Conservation (phyloP, 305 asterid species). For the Lippia alba region DNA sequence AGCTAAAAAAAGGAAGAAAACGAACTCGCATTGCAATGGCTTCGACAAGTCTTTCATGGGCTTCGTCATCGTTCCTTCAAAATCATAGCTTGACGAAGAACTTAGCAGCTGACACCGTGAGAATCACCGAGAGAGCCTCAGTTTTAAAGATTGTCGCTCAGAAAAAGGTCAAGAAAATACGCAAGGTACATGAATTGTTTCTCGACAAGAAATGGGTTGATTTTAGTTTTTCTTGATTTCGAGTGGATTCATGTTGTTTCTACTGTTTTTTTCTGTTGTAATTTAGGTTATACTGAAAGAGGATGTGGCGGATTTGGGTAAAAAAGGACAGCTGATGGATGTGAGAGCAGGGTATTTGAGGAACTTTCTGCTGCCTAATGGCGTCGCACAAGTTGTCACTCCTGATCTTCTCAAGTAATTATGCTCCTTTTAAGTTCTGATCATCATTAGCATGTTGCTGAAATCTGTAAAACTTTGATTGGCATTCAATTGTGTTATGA, state of each 20-base stretch:
- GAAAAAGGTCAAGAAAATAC: slow-evolving; percentile 73
- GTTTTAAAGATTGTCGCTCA: slow-evolving; percentile 65
- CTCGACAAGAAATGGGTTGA: slow-evolving; percentile 14
- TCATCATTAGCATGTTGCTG: slow-evolving; percentile 4
- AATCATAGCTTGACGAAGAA: slow-evolving; percentile 47
- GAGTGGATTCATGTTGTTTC: not conserved
- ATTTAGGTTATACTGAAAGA: slow-evolving; percentile 85
- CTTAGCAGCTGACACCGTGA: slow-evolving; percentile 39
- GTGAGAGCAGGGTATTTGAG: slow-evolving; percentile 90
- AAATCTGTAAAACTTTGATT: not conserved
- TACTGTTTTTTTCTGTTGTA: not conserved
- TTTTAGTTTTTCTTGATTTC: slow-evolving; percentile 19
- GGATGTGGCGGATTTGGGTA: slow-evolving; percentile 79
- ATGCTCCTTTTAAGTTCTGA: slow-evolving; percentile 4
- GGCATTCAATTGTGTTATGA: no score
- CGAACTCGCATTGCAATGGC: not conserved
- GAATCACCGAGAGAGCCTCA: slow-evolving; percentile 42
- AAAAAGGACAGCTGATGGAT: slow-evolving; percentile 81
- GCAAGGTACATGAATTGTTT: slow-evolving; percentile 57
- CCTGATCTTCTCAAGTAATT: slow-evolving; percentile 75
- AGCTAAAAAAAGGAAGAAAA: not conserved
- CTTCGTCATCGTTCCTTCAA: slow-evolving; percentile 36
- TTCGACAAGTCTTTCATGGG: slow-evolving; percentile 1
- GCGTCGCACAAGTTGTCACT: slow-evolving; percentile 84
- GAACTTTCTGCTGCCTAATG: slow-evolving; percentile 75